Conservation (phyloP, 495 filamentous ascomycete species). For the Penicillium antarcticum region DNA sequence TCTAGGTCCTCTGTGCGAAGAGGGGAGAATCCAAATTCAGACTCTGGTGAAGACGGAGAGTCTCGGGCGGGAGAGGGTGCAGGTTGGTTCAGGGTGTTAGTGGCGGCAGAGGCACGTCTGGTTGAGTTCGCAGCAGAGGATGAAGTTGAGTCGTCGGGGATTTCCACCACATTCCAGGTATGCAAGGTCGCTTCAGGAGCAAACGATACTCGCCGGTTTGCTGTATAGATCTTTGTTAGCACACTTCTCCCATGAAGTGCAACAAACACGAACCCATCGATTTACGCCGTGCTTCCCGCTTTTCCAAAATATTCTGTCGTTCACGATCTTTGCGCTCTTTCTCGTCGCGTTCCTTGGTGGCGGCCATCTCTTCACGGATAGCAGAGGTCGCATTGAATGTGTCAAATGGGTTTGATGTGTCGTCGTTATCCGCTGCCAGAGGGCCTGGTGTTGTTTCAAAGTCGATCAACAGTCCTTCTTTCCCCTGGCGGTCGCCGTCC, state of each 20-base stretch:
- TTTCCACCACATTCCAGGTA: conserved; percentile 94
- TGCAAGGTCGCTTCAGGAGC: conserved; percentile 96
- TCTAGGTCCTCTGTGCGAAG: conserved; percentile 66
- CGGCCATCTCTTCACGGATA: conserved; percentile 67
- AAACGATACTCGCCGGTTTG: conserved; percentile 93
- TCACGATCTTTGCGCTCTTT: conserved; percentile 63
- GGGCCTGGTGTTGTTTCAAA: conserved; percentile 42
- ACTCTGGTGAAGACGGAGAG: conserved; percentile 63
- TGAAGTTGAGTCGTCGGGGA: conserved; percentile 80
- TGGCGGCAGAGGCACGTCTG: conserved; percentile 62
- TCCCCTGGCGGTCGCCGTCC: conserved; percentile 11
- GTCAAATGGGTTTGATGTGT: conserved; percentile 58
- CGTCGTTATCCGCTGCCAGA: conserved; percentile 29
- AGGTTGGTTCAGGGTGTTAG: conserved; percentile 42
- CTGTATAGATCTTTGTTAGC: conserved; percentile 29
- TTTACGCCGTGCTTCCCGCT: conserved; percentile 82
- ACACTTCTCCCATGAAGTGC: not conserved
- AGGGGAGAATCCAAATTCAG: conserved; percentile 59
- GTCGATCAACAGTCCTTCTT: conserved; percentile 47
- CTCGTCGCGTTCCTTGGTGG: conserved; percentile 69
- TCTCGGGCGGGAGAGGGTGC: conserved; percentile 50
- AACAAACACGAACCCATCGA: conserved; percentile 57
- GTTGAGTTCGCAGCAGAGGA: conserved; percentile 75
- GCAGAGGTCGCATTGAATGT: conserved; percentile 42
- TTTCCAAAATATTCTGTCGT: conserved; percentile 64